A percentile compares a stretch with the other conserved stretches of the same genome.
phyloP scores from a whole-genome alignment of 148 eudicot genomes.

The Rhododendron williamsianum region DNA sequence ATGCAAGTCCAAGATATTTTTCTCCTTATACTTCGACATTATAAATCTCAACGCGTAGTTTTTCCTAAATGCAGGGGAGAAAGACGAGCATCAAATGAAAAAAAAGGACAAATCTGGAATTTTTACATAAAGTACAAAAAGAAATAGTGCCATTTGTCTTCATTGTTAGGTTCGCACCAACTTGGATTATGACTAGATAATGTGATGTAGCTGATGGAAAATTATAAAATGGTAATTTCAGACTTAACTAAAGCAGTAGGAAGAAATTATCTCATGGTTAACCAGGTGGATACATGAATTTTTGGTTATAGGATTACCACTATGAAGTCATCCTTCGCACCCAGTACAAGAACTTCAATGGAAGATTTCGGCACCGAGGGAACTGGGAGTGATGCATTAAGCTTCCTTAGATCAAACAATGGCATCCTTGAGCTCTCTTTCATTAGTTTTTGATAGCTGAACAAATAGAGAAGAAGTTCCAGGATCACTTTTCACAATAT shows the following conservation, averaged over 20 bases:
- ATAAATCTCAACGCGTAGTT: not conserved
- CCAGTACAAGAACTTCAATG: slow-evolving; percentile 55
- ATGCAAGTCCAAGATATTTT: not conserved
- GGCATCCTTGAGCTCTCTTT: slow-evolving; percentile 91
- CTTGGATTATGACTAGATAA: not conserved
- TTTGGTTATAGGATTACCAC: slow-evolving; percentile 41
- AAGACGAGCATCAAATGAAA: not conserved
- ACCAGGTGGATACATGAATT: not conserved
- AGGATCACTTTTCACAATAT: not conserved
- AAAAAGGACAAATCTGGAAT: not conserved
- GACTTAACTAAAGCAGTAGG: not conserved
- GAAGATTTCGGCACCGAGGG: slow-evolving; percentile 55
- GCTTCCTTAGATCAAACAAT: slow-evolving; percentile 85
- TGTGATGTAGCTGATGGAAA: not conserved
- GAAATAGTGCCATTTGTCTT: not conserved
- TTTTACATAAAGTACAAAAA: not conserved
- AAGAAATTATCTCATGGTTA: not conserved
- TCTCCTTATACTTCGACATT: not conserved
- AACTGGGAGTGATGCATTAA: slow-evolving; percentile 91
- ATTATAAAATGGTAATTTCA: too few relatives aligned
- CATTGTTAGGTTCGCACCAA: not conserved
- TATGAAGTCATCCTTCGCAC: slow-evolving; percentile 80
- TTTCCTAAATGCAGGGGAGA: not conserved
- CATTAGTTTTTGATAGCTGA: slow-evolving; percentile 83
- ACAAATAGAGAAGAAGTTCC: not conserved